Percentiles rank a stretch among this genome's conserved stretches.
Conservation (phyloP, 768 basidiomycete species). For the Lactarius akahatsu region DNA sequence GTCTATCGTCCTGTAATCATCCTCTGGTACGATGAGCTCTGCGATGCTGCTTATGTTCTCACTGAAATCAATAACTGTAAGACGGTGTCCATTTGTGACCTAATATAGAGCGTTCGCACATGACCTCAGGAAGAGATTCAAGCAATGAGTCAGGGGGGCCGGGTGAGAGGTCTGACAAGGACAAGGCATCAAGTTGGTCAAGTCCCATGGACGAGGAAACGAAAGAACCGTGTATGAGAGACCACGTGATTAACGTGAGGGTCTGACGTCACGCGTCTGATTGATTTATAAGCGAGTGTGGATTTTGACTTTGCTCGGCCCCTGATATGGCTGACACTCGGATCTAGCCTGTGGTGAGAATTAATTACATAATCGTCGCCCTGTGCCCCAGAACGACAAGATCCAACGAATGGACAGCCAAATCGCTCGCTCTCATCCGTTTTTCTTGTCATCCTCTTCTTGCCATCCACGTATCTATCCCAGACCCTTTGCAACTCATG, state of each 20-base stretch:
- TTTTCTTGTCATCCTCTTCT: not conserved
- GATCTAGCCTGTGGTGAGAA: conserved; percentile 18
- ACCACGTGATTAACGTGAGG: conserved; percentile 22
- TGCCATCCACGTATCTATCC: not conserved
- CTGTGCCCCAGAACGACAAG: conserved; percentile 27
- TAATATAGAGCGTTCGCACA: conserved; percentile 4
- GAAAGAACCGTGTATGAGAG: not conserved
- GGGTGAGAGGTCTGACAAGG: not conserved
- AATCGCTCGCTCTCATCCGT: conserved; percentile 13
- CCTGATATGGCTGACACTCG: not conserved
- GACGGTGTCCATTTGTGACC: not conserved
- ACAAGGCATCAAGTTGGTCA: not conserved
- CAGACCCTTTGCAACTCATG: conserved; percentile 18
- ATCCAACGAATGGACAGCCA: conserved; percentile 23
- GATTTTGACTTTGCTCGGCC: not conserved
- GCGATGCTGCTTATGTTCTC: conserved; percentile 69
- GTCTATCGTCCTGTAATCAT: conserved; percentile 74
- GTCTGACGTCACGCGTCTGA: conserved; percentile 28
- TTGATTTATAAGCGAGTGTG: not conserved
- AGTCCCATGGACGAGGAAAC: not conserved
- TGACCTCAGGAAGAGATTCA: conserved; percentile 22
- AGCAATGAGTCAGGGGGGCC: not conserved
- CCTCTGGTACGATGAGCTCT: conserved; percentile 72
- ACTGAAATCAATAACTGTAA: conserved; percentile 37
- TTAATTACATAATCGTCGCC: conserved; percentile 24